phyloP scores from a whole-genome alignment of 805 yeast species.

The Barnettozyma sucrosica region DNA sequence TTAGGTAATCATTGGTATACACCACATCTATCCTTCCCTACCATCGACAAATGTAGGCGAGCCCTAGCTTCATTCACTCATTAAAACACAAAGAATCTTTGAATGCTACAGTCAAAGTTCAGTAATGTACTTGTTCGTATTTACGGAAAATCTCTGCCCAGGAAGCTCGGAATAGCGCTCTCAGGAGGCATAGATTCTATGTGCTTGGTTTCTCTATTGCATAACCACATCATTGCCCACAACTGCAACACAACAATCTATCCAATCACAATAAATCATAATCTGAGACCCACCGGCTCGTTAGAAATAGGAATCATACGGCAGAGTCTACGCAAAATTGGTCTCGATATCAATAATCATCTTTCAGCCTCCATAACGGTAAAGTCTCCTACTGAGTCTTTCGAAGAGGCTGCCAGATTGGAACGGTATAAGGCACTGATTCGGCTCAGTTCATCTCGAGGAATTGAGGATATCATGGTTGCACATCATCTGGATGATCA shows the following conservation, averaged over 20 bases:
- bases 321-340: conserved; percentile 13
- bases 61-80: too few relatives aligned
- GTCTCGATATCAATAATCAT: conserved; percentile 22
- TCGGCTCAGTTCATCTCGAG: conserved; percentile 32
- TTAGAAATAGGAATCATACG: conserved; percentile 23
- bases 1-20: neutral
- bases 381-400: conserved; percentile 23
- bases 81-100: too few relatives aligned
- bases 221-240: conserved; percentile 28
- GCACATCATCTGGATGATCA: conserved; percentile 76
- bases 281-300: conserved; percentile 35
- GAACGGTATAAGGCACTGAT: conserved; percentile 44
- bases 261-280: conserved; percentile 67
- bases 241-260: conserved; percentile 30
- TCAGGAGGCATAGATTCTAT: conserved; percentile 84
- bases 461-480: conserved; percentile 37
- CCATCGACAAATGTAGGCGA: too few relatives aligned
- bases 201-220: conserved; percentile 51
- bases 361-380: conserved; percentile 27
- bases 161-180: conserved; percentile 46
- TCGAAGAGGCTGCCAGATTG: conserved; percentile 57
- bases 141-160: conserved; percentile 18
- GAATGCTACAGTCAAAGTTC: conserved; percentile 4
- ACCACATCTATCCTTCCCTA: too few relatives aligned
- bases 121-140: neutral